Percentiles rank a stretch among this genome's conserved stretches.
These are phyloP conservation scores for Stropharia rugosoannulata DNA, from an alignment of 768 basidiomycete genomes.

Conservation along the genomic window DNA sequence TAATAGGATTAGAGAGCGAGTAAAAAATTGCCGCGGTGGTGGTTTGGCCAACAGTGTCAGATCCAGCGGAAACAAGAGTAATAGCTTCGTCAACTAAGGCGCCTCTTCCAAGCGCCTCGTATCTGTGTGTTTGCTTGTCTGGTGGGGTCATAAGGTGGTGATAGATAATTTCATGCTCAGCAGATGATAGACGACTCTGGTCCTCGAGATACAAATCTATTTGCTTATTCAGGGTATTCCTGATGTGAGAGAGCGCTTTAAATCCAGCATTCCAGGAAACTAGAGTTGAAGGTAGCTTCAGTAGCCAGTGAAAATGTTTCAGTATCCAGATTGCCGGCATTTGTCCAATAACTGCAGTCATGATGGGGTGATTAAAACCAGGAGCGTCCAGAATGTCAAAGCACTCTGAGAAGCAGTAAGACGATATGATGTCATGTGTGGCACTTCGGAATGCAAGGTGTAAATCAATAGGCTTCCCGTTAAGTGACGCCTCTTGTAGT, in stretches of 20 bases:
- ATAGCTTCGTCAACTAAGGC: slow-evolving; percentile 31
- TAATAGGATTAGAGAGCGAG: slow-evolving; percentile 27
- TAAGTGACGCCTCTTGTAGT: slow-evolving; percentile 8
- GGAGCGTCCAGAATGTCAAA: slow-evolving; percentile 28
- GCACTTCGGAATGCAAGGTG: slow-evolving; percentile 40
- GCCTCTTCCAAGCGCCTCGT: slow-evolving; percentile 1
- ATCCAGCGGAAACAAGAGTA: slow-evolving; percentile 36
- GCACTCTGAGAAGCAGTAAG: slow-evolving; percentile 37
- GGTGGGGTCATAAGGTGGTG: slow-evolving; percentile 16
- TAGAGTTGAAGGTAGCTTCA: slow-evolving; percentile 8
- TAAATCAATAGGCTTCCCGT: slow-evolving; percentile 28
- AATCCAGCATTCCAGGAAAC: neutral
- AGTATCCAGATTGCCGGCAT: slow-evolving; percentile 29
- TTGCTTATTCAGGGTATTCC: neutral
- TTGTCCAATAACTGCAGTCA: slow-evolving; percentile 28
- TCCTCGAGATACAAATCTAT: neutral
- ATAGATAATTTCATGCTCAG: slow-evolving; percentile 11
- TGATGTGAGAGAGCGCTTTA: neutral
- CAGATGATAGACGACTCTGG: neutral
- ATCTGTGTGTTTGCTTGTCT: neutral
- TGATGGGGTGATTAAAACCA: slow-evolving; percentile 33
- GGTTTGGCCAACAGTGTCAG: slow-evolving; percentile 37
- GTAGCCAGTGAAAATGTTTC: slow-evolving; percentile 30
- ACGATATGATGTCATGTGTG: slow-evolving; percentile 42
- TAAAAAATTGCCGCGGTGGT: slow-evolving; percentile 38